phyloP scores from a whole-genome alignment of 2,329 filamentous ascomycete species.

The Alternaria triticimaculans region DNA sequence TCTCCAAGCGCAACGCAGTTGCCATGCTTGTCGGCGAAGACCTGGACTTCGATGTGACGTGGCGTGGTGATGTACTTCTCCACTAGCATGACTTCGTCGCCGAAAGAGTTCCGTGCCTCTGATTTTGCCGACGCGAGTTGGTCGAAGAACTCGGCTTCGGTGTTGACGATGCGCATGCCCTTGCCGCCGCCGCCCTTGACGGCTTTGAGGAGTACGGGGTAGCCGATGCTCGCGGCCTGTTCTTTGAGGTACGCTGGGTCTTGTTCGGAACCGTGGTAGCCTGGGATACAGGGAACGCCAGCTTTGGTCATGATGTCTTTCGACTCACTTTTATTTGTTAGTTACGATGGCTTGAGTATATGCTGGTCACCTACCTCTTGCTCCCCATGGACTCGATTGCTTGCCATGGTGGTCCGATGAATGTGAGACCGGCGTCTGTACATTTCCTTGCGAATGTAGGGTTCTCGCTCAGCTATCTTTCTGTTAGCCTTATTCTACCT shows the following conservation, averaged over 20 bases:
- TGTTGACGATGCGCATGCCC: constrained; percentile 69
- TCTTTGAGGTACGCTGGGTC: constrained; percentile 66
- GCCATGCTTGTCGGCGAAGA: constrained; percentile 70
- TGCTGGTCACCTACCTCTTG: constrained; percentile 67
- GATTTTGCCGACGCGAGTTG: constrained; percentile 69
- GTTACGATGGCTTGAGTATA: neutral
- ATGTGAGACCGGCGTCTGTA: constrained; percentile 86
- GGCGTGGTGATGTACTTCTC: constrained; percentile 73
- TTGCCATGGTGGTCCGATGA: constrained; percentile 85
- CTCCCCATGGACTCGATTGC: constrained; percentile 87
- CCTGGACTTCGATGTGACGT: constrained; percentile 71
- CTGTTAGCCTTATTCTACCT: constrained; percentile 16
- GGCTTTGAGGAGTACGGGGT: constrained; percentile 70
- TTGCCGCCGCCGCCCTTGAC: constrained; percentile 73
- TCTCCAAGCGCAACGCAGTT: constrained; percentile 70
- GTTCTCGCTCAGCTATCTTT: constrained; percentile 77
- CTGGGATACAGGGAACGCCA: constrained; percentile 95
- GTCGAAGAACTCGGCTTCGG: constrained; percentile 64
- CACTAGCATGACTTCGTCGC: constrained; percentile 70
- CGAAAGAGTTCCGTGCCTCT: constrained; percentile 69
- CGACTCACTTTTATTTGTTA: constrained; percentile 61
- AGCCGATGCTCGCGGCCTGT: constrained; percentile 75
- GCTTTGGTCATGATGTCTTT: constrained; percentile 97
- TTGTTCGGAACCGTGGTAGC: constrained; percentile 90
- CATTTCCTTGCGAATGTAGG: constrained; percentile 87